Percentiles rank a stretch among this genome's conserved stretches.
These are phyloP conservation scores for Starmerella tilneyi DNA, from an alignment of 805 yeast species.

Conservation along the genomic window DNA sequence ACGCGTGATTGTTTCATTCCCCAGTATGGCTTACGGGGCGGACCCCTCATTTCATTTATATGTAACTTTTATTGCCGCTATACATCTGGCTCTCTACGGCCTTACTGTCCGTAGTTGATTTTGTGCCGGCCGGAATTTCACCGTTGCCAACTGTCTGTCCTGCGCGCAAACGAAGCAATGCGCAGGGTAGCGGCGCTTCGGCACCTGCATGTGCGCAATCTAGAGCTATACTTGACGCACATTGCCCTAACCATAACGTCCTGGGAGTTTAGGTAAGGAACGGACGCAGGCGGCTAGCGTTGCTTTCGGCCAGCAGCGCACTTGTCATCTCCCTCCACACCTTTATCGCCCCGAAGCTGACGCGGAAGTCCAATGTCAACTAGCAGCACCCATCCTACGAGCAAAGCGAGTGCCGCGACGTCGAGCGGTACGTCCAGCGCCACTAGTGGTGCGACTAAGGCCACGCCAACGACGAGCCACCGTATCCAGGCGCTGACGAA, in stretches of 20 bases:
- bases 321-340: constrained; percentile 4
- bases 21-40: no score
- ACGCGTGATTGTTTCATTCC: no score
- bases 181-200: neutral
- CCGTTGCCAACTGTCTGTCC: no score
- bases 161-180: neutral
- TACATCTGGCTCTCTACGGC: no score
- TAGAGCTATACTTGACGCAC: constrained; percentile 1
- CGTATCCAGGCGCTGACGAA: constrained; percentile 18
- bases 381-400: constrained; percentile 6
- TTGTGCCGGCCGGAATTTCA: no score
- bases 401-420: constrained; percentile 4
- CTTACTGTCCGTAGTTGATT: no score
- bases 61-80: no score
- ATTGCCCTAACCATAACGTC: neutral
- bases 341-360: neutral
- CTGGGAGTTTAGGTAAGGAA: constrained; percentile 4
- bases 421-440: constrained; percentile 4
- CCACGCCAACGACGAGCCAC: constrained; percentile 5
- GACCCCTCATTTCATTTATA: neutral
- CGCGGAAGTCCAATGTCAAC: neutral
- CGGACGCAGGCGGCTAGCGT: neutral
- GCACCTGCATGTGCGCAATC: constrained; percentile 7
- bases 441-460: neutral
- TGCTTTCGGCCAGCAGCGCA: constrained; percentile 3